Evolutionary conservation across 345 rosid species (phyloP), one percentile per base, ranked within the genome.

Genomic region (Psidium friedrichsthalianum): DNA sequence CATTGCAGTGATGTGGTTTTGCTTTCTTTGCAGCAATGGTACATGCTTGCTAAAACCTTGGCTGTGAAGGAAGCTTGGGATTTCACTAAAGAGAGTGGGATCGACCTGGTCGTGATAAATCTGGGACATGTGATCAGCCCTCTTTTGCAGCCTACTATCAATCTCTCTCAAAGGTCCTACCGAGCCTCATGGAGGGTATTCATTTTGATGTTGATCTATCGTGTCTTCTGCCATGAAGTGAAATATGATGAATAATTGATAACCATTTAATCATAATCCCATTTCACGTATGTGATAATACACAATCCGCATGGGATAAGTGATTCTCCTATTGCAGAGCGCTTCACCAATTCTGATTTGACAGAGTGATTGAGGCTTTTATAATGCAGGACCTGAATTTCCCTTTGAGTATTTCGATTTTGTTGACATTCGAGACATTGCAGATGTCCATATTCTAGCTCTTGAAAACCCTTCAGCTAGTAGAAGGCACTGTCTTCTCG

Each of bases 361-460:
- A 27, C 40, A 14, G 2, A 61, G 74, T 61, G 6, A 61, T 61
- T 6, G 74, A 29, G 36, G 11, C 42, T 59, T 29, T 14, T 15
- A 14, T 11, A 36, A 54, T 74, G 61, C 88, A 89, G 91, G 92
- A 56, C 56, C 57, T 56, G n/a, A 16, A 53, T 86, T 53, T 53
- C 86, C 89, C 11, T 82, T 85, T 76, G 32, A 58, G 44, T 51
- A 58, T 84, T 84, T 84, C 18, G 83, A 91, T 81, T 86, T 89
- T 84, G 91, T 94, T 82, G 89, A 36, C 57, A 91, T 91, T 40
- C 90, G 91, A 83, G 93, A 94, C 64, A 92, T 94, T 24, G 95
- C 92, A 29, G 44, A 87, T 84, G 93, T 93, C 2, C 95, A 94
- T 88, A 87, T 94, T 52, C 90, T 83, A 90, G 95, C 94, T 13